Base-by-base conservation (phyloP, 2,329 filamentous ascomycete species). In the Aureobasidium sp. region DNA sequence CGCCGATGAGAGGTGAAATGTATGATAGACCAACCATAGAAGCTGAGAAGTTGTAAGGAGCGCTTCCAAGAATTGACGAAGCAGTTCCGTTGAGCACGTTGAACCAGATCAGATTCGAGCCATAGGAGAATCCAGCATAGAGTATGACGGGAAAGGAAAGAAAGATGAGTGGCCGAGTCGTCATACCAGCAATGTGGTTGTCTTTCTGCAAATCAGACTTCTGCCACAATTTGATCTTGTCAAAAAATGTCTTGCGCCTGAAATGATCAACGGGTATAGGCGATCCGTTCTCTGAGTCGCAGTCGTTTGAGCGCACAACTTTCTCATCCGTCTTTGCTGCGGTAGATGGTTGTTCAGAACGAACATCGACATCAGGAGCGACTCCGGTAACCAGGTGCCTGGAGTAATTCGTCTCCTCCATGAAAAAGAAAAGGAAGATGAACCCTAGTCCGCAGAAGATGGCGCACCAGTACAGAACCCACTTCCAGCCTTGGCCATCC, bases 381-480 rank as follows among this genome's bases (percentile, higher is more conserved):
- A 59, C n/a, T 16, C 61, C 61, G 9, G 44, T 36, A 13, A 62
- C 21, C 7, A 47, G 21, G 6, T 30, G 36, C 36, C 61, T 25
- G 10, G 44, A 44, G 30, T 79, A 84, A 67, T 82, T 85, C 5
- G 83, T 84, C 69, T 86, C 83, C 69, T 86, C 83, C 75, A 84
- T 79, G 69, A 81, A 79, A 66, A 86, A 81, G 72, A 83, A 84
- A 1, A 81, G 70, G 64, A 83, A 76, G 21, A 85, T 66, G 41
- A 81, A 79, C 10, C 72, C 75, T 1, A 79, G 69, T 0, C 71
- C 81, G 3, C 73, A 69, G 65, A 85, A 77, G 32, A 86, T 84
- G 5, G 82, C 79, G 39, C 78, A 78, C 74, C 81, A 83, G 66
- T 80, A 78, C 25, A 55, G 27, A 3, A 59, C 55, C 55, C 55